Conservation (phyloP, 2,329 filamentous ascomycete genomes). For the Fusarium fujikuroi region DNA sequence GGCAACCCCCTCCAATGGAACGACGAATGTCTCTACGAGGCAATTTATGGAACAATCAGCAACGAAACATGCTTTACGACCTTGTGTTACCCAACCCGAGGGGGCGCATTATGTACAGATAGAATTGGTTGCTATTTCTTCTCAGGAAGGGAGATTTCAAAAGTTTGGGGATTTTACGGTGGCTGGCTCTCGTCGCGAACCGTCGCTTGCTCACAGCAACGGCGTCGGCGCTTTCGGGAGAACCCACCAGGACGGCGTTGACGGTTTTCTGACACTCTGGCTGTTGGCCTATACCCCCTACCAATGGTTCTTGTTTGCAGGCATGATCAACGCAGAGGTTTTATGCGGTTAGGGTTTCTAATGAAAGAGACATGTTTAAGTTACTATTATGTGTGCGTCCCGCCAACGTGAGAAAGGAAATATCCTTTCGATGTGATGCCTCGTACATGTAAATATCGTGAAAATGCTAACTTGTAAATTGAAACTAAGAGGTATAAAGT, state of each 20-base stretch:
- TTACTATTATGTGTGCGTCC: background rate
- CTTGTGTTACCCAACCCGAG: conserved; percentile 39
- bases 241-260: conserved; percentile 54
- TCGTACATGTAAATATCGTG: background rate
- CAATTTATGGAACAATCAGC: conserved; percentile 42
- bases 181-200: conserved; percentile 42
- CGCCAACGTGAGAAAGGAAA: background rate
- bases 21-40: conserved; percentile 38
- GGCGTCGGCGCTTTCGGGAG: conserved; percentile 39
- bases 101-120: conserved; percentile 54
- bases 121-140: conserved; percentile 55
- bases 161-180: conserved; percentile 48
- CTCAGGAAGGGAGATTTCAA: conserved; percentile 51
- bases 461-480: conserved; percentile 10
- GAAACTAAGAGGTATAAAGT: conserved; percentile 7
- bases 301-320: conserved; percentile 50
- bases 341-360: conserved; percentile 51
- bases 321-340: conserved; percentile 50
- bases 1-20: conserved; percentile 43
- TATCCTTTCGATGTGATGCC: no score
- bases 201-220: conserved; percentile 35
- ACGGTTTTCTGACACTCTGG: conserved; percentile 54
- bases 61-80: conserved; percentile 45
- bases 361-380: conserved; percentile 48
- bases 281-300: conserved; percentile 56